phyloP scores from a whole-genome alignment of 2,329 filamentous ascomycete species.

The Hortaea werneckii region DNA sequence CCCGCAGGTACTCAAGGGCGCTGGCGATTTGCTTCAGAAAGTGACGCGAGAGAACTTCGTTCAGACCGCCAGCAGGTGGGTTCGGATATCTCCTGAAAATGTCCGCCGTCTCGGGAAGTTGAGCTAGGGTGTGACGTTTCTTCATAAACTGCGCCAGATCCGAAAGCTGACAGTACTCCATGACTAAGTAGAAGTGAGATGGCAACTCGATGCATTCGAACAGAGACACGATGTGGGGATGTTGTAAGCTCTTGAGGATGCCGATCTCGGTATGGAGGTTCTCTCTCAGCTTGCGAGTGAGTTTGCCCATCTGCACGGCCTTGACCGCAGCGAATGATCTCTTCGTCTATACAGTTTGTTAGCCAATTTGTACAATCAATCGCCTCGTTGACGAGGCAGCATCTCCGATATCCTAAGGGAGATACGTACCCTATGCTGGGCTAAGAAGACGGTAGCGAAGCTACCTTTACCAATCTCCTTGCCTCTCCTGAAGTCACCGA shows the following conservation, averaged over 20 bases:
- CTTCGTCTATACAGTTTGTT: constrained; percentile 48
- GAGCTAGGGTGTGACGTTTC: constrained; percentile 71
- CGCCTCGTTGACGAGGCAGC: constrained; percentile 2
- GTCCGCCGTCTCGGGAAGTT: constrained; percentile 72
- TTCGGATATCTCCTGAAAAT: constrained; percentile 93
- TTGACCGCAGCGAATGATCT: constrained; percentile 88
- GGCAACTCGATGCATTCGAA: constrained; percentile 86
- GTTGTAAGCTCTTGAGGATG: constrained; percentile 84
- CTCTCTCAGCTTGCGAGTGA: constrained; percentile 93
- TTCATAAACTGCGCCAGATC: constrained; percentile 95
- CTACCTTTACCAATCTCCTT: constrained; percentile 94
- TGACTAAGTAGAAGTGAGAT: constrained; percentile 87
- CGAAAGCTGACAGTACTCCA: constrained; percentile 96
- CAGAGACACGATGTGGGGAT: constrained; percentile 92
- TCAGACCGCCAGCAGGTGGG: constrained; percentile 68
- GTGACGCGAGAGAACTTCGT: constrained; percentile 90
- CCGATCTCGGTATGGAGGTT: constrained; percentile 93
- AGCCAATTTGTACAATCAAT: background rate
- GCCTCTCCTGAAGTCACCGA: constrained; percentile 73
- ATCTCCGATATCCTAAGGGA: background rate
- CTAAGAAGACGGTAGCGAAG: constrained; percentile 81
- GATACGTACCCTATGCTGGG: constrained; percentile 24
- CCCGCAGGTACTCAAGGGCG: constrained; percentile 77
- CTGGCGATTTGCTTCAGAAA: constrained; percentile 92
- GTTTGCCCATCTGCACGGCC: constrained; percentile 78